Evolutionary conservation across 257 asterid species (phyloP), one percentile per base, ranked within the genome.

Genomic region (Scutellaria baicalensis): DNA sequence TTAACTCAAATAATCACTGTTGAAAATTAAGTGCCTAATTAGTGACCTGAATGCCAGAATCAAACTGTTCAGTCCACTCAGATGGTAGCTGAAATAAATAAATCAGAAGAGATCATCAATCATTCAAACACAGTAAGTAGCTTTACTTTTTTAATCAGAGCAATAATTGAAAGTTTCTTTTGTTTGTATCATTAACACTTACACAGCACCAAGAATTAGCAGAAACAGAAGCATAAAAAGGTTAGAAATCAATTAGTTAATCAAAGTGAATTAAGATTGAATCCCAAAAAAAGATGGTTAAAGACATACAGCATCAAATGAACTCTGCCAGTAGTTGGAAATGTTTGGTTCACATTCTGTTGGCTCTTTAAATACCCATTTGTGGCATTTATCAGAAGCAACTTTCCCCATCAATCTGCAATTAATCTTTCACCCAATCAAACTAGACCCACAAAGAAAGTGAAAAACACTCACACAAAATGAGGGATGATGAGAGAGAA

Each of bases 331-430:
- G 85, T 94, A 94, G 90, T 94, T 91, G 70, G 97, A 91, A 75
- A 89, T 89, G 76, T 91, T 91, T 58, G 98, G 92, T 74, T 94
- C 99, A 80, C 89, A 86, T 64, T 94, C 97, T 21, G 98, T 85
- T 63, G 97, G 97, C 83, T 91, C 99, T 71, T 94, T 94, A 91
- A 94, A 94, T 14, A 91, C 97, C 99, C 99, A 94, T 89, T 94
- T 94, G 86, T 94, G 99, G 78, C 99, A 94, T 86, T 94, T 94
- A 94, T 94, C 99, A 71, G 99, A 94, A 62, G 99, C 99, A 79
- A 94, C 99, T 86, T 94, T 94, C 71, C 99, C 99, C 98, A 94
- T 91, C 92, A 94, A 88, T 83, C 99, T 94, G 96, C 90, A 91
- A 80, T 51, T 73, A 86, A 62, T 60, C 45, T 81, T 81, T 73